phyloP scores from a whole-genome alignment of 331 rosid genomes.

The Malus hybrid region DNA sequence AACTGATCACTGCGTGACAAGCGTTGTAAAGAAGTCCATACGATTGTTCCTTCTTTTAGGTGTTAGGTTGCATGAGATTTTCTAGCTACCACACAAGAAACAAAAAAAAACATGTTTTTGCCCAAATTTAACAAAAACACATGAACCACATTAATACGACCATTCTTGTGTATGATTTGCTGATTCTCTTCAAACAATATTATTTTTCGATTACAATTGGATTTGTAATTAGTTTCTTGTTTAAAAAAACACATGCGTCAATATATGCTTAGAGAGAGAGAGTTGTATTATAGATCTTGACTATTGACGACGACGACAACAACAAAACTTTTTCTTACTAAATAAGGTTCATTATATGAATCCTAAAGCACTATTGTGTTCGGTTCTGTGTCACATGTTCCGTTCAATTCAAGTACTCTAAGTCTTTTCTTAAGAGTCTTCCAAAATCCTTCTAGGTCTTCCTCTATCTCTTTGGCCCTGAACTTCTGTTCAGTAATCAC shows the following conservation, averaged over 20 bases:
- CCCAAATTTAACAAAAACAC: not conserved
- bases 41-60: too few species aligned
- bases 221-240: not conserved
- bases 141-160: not conserved
- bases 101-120: too few species aligned
- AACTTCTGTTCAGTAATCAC: rapidly evolving
- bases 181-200: not conserved
- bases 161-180: not conserved
- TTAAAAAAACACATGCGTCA: not conserved
- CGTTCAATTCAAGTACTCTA: too few species aligned
- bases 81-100: too few species aligned
- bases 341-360: rapidly evolving
- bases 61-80: too few species aligned
- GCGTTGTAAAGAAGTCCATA: too few species aligned
- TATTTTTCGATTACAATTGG: not conserved
- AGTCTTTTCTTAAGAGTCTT: too few species aligned
- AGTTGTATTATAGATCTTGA: not conserved
- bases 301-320: not conserved
- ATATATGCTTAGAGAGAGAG: not conserved
- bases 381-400: too few species aligned
- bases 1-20: too few species aligned
- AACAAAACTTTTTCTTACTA: rapidly evolving
- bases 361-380: rapidly evolving
- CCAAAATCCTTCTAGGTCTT: too few species aligned
- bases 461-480: rapidly evolving